Base-by-base conservation (phyloP, 2,329 filamentous ascomycete species). In the Rachicladosporium sp. region DNA sequence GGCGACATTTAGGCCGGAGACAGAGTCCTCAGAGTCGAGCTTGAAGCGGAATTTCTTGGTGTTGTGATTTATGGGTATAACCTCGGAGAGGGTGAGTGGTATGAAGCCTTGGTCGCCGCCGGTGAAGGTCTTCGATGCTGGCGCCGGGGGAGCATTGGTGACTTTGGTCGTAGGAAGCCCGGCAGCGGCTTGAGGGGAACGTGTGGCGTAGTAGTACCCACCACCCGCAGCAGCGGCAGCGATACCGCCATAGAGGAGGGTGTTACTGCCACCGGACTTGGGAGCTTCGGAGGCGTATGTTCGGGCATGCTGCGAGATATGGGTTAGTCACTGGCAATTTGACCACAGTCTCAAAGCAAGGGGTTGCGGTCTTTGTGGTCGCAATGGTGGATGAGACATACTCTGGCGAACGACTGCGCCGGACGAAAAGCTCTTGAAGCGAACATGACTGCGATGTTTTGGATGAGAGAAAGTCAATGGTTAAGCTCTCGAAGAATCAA, bases 91-190 rank as follows among this genome's bases (percentile, higher is more conserved):
- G 66, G 82, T 79, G 51, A 96, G 73, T 46, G 78, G 78, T 47
- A 95, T 62, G 66, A 87, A 96, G 50, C 86, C 88, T 65, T 95
- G 87, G 46, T 93, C 85, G 49, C 85, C 86, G 50, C 89, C 88
- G 29, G 74, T 82, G 62, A 96, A 80, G 42, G 71, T 68, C 47
- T 62, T 60, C 58, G 70, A 70, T 13, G 60, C 51, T 3, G 50
- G 57, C 40, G 61, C 61, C 29, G 58, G 62, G 32, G 63, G 57
- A 29, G 59, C 52, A 46, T 63, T 65, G 45, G 55, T 51, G 36
- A 50, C 59, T 43, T 62, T 60, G 8, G 44, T 49, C 58, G 40
- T 29, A 4, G 30, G 29, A 13, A 36, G 31, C 36, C 42, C 38
- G 50, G 52, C 29, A 46, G 49, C 39, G 46, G 46, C 38, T 54